Conservation (phyloP, 441 rosid genomes). For the Daphne laureola region DNA sequence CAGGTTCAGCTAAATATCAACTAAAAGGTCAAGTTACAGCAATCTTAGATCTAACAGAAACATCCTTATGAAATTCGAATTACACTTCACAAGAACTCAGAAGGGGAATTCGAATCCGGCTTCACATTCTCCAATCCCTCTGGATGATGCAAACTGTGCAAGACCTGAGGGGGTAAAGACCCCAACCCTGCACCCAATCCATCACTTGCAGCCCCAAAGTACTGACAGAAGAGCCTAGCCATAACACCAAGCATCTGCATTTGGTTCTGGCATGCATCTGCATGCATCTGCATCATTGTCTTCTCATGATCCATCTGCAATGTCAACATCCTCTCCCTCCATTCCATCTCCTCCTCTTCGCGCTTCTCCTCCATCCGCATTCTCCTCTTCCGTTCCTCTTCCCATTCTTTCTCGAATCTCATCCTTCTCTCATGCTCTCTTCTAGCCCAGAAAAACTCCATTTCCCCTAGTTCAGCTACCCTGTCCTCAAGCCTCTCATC, state of each 20-base stretch:
- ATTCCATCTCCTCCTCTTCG: constrained; percentile 77
- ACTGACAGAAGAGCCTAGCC: constrained; percentile 60
- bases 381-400: constrained; percentile 44
- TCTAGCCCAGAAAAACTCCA: constrained; percentile 38
- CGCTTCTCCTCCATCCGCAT: constrained; percentile 52
- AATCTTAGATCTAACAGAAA: no score
- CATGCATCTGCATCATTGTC: constrained; percentile 70
- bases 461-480: constrained; percentile 48
- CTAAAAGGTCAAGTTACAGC: no score
- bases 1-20: no score
- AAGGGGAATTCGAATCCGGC: constrained; percentile 63
- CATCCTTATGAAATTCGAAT: not conserved
- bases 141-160: constrained; percentile 62
- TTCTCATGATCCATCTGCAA: constrained; percentile 74
- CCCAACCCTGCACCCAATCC: constrained; percentile 48
- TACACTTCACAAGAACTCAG: constrained; percentile 44
- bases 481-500: constrained; percentile 39
- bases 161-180: constrained; percentile 48
- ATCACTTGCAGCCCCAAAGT: constrained; percentile 51
- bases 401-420: constrained; percentile 40
- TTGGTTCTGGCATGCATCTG: constrained; percentile 65
- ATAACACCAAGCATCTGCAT: constrained; percentile 65
- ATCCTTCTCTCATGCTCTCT: constrained; percentile 35
- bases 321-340: constrained; percentile 52
- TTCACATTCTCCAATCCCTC: constrained; percentile 50